Evolutionary conservation across 1,284 basidiomycete genomes (phyloP).

Genomic region (Chalciporus sp.): DNA sequence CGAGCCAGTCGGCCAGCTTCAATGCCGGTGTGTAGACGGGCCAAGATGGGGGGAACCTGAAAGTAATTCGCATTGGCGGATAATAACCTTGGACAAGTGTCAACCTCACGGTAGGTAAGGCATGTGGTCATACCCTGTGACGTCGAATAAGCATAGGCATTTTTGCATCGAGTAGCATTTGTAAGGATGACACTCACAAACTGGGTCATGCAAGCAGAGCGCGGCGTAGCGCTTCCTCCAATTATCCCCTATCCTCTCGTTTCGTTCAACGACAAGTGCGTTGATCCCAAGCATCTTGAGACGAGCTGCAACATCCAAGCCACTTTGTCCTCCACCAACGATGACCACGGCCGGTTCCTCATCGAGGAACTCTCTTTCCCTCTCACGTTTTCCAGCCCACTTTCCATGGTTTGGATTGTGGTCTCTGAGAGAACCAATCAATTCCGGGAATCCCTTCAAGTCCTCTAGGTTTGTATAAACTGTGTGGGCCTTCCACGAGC

Average conservation of each 20-base stretch:
- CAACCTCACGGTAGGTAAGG: constrained; percentile 39
- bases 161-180: not conserved
- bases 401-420: constrained; percentile 41
- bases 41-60: constrained; percentile 40
- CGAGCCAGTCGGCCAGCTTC: constrained; percentile 50
- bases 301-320: constrained; percentile 38
- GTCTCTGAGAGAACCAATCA: constrained; percentile 38
- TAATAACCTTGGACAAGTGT: not conserved
- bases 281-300: constrained; percentile 44
- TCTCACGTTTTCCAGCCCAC: constrained; percentile 40
- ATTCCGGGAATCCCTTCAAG: constrained; percentile 45
- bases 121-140: constrained; percentile 35
- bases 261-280: constrained; percentile 39
- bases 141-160: constrained; percentile 6
- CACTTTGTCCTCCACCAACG: constrained; percentile 47
- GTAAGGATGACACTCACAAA: constrained; percentile 22
- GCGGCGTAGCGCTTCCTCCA: constrained; percentile 34
- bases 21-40: constrained; percentile 42
- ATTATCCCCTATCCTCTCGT: constrained; percentile 26
- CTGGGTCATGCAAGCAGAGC: constrained; percentile 30
- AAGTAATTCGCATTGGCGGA: not conserved
- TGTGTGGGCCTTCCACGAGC: constrained; percentile 51
- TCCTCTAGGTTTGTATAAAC: constrained; percentile 42
- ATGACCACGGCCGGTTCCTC: constrained; percentile 39
- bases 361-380: constrained; percentile 39